These are phyloP conservation scores for Aphanomyces astaci DNA, from an alignment of 352 stramenopile species.

Conservation along the genomic window DNA sequence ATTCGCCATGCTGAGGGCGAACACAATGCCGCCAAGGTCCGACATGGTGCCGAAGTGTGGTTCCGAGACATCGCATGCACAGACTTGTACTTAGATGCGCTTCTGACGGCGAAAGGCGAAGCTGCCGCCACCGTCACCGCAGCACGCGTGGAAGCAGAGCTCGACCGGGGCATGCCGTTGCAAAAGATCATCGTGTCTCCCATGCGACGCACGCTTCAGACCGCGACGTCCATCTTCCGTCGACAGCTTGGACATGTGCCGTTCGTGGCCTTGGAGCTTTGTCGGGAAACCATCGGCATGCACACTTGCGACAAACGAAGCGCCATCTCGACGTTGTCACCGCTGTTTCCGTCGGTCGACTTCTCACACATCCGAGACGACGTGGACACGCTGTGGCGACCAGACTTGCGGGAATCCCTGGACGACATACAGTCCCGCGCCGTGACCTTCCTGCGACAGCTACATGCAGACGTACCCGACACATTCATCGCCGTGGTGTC, in stretches of 20 bases:
- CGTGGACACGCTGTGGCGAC: slow-evolving; percentile 45
- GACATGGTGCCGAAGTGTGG: slow-evolving; percentile 46
- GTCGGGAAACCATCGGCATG: slow-evolving; percentile 50
- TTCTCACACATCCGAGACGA: slow-evolving; percentile 50
- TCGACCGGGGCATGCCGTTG: slow-evolving; percentile 50
- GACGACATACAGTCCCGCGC: slow-evolving; percentile 47
- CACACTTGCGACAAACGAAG: slow-evolving; percentile 64
- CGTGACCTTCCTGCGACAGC: slow-evolving; percentile 37
- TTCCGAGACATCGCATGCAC: slow-evolving; percentile 50
- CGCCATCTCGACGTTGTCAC: slow-evolving; percentile 33
- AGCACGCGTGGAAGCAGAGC: slow-evolving; percentile 28
- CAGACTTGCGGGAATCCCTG: slow-evolving; percentile 51
- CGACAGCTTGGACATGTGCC: slow-evolving; percentile 29
- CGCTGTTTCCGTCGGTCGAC: slow-evolving; percentile 53
- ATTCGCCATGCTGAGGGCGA: slow-evolving; percentile 64
- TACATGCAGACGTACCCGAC: slow-evolving; percentile 48
- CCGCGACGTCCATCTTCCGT: slow-evolving; percentile 52
- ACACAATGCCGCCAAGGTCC: slow-evolving; percentile 55
- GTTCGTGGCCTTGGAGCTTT: slow-evolving; percentile 55
- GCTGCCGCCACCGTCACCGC: slow-evolving; percentile 30
- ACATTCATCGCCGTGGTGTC: slow-evolving; percentile 47
- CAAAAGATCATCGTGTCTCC: slow-evolving; percentile 61
- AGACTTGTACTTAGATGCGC: slow-evolving; percentile 51
- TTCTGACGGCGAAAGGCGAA: slow-evolving; percentile 52
- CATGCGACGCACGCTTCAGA: slow-evolving; percentile 61